Percentiles rank a stretch among this genome's conserved stretches.
These are phyloP conservation scores for Alternaria panax DNA, from an alignment of 2,329 filamentous ascomycete species.

Conservation along the genomic window DNA sequence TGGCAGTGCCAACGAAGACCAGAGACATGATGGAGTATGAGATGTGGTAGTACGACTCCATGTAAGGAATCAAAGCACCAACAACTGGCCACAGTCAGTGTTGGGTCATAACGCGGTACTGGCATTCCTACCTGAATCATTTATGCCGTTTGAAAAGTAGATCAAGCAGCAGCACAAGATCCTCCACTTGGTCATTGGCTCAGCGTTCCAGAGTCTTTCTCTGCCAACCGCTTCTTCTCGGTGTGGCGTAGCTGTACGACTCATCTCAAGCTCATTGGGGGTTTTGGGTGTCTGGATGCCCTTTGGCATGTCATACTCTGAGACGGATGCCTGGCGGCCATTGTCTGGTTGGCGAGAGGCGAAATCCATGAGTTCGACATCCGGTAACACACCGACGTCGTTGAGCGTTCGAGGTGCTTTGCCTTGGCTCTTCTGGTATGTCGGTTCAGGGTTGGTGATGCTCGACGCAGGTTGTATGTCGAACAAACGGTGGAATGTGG, in stretches of 20 bases:
- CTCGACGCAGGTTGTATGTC: constrained; percentile 51
- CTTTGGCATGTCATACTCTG: constrained; percentile 16
- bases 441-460: constrained; percentile 50
- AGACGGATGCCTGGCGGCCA: constrained; percentile 27
- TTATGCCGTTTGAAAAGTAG: constrained; percentile 74
- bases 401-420: constrained; percentile 19
- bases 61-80: constrained; percentile 81
- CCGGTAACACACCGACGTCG: constrained; percentile 30
- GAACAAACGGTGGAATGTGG: constrained; percentile 51
- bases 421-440: constrained; percentile 37
- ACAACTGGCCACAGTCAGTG: constrained; percentile 55
- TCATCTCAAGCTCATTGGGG: constrained; percentile 61
- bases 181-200: constrained; percentile 73
- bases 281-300: constrained; percentile 40
- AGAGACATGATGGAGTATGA: constrained; percentile 81
- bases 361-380: constrained; percentile 48
- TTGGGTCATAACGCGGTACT: background rate
- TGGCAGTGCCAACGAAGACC: constrained; percentile 79
- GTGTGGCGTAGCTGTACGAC: constrained; percentile 59
- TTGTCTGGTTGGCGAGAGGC: constrained; percentile 30
- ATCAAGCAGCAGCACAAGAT: constrained; percentile 70
- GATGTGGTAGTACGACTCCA: constrained; percentile 77
- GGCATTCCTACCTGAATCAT: constrained; percentile 64
- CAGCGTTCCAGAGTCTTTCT: constrained; percentile 65
- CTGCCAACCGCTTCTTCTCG: constrained; percentile 53